These are phyloP conservation scores for Plantago lanceolata DNA, from an alignment of 305 asterid species.

Conservation along the genomic window DNA sequence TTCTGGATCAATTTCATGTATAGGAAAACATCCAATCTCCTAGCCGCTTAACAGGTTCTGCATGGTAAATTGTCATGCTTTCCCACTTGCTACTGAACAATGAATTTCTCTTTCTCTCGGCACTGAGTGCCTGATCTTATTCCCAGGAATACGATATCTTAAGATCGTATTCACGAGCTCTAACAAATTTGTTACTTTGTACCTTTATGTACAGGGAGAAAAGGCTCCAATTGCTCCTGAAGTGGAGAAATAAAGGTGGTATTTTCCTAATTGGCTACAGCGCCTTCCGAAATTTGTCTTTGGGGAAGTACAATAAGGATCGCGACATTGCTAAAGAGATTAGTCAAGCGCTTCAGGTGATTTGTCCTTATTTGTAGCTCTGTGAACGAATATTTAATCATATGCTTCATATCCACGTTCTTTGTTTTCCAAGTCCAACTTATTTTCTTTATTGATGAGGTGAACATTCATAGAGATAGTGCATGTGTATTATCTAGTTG, in stretches of 20 bases:
- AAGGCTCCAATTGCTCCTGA: constrained; percentile 63
- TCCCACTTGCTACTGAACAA: background rate
- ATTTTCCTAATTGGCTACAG: constrained; percentile 81
- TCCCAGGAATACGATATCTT: constrained; percentile 14
- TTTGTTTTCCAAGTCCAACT: background rate
- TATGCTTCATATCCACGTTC: constrained; percentile 2
- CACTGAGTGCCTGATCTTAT: background rate
- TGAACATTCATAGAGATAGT: background rate
- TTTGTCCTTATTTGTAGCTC: constrained; percentile 22
- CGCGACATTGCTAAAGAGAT: constrained; percentile 74
- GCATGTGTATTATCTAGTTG: constrained; percentile 1
- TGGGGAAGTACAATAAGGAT: constrained; percentile 88
- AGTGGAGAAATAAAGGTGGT: constrained; percentile 93
- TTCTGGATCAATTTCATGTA: too few relatives aligned
- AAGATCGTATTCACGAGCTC: constrained; percentile 18
- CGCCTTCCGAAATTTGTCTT: constrained; percentile 81
- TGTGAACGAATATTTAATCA: constrained; percentile 17
- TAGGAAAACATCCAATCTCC: too few relatives aligned
- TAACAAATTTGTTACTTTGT: constrained; percentile 14
- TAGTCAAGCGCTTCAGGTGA: constrained; percentile 77
- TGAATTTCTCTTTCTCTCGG: background rate
- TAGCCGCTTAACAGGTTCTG: constrained; percentile 3
- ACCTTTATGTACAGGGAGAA: constrained; percentile 58
- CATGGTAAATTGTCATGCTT: background rate
- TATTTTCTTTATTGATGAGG: background rate